Conservation (phyloP, 495 filamentous ascomycete species). For the Niebla homalea region DNA sequence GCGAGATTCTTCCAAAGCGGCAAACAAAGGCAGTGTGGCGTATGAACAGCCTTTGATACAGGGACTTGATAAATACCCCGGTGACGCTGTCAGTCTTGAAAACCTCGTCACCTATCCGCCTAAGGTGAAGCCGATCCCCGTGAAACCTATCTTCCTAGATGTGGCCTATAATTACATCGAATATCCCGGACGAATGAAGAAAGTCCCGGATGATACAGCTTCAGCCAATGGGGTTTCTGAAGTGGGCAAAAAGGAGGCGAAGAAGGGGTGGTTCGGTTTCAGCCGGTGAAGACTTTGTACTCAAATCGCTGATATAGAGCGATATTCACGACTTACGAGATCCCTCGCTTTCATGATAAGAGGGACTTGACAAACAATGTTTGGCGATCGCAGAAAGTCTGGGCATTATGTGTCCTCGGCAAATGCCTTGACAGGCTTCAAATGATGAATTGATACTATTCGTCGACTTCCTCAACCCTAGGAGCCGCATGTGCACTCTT, state of each 20-base stretch:
- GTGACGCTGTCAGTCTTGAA: conserved; percentile 50
- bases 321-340: neutral
- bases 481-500: conserved; percentile 8
- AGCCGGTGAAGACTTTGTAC: conserved; percentile 40
- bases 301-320: neutral
- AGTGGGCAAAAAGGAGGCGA: conserved; percentile 43
- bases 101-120: conserved; percentile 84
- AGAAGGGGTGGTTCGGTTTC: conserved; percentile 84
- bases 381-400: neutral
- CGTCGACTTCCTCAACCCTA: conserved; percentile 12
- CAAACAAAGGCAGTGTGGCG: neutral
- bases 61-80: conserved; percentile 59
- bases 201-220: conserved; percentile 8
- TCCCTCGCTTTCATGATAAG: neutral
- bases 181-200: conserved; percentile 54
- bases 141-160: conserved; percentile 93
- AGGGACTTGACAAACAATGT: neutral
- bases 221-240: conserved; percentile 20
- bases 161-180: conserved; percentile 97
- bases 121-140: conserved; percentile 64
- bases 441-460: neutral
- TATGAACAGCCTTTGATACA: conserved; percentile 42
- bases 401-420: neutral
- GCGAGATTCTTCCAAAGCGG: conserved; percentile 32
- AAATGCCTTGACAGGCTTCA: neutral